Evolutionary conservation across 106 monocot genomes (phyloP), one percentile per base, ranked within the genome.

Genomic region (Apostasia shenzhenica): DNA sequence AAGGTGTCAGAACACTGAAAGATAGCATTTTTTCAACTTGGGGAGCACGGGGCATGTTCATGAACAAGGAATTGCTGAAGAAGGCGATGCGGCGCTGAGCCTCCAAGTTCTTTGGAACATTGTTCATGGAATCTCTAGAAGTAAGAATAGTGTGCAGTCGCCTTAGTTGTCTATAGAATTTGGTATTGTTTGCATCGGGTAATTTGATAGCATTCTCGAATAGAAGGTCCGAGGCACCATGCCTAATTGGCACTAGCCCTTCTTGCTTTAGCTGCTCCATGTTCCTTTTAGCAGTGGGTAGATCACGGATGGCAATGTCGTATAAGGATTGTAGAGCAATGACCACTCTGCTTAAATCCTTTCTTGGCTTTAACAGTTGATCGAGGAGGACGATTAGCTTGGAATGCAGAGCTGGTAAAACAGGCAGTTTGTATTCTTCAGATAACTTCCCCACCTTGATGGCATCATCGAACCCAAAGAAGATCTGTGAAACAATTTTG

Each of bases 21-120:
- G 91, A 67, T 51, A 82, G 59, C 95, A 95, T 95, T 84, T 92
- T 91, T 63, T 95, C 95, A 9, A 95, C 95, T 58, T 82, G 88
- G 10, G 91, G 91, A 45, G 95, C 95, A 51, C 95, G 81, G 12
- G 91, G 95, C 66, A 95, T 91, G 82, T 89, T 88, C 95, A 95
- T 95, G 76, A 95, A 95, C 66, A 95, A 78, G n/a, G 95, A 95
- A 52, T 95, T 95, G 76, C 86, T 86, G 74, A 95, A 95, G 75
- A 91, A 95, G 48, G 95, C 83, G 48, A 95, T 86, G 1, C 91
- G 81, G 5, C 95, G 79, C 9, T 82, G 81, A 58, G 95, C 95
- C 69, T 95, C 95, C 38, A 95, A 73, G 73, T 95, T 95, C 78
- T 86, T 88, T 1, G 95, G 95, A 6, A 95, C 86, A 68, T 89